phyloP scores from a whole-genome alignment of 176 grass and related monocot species.

The Aegilops longissima region DNA sequence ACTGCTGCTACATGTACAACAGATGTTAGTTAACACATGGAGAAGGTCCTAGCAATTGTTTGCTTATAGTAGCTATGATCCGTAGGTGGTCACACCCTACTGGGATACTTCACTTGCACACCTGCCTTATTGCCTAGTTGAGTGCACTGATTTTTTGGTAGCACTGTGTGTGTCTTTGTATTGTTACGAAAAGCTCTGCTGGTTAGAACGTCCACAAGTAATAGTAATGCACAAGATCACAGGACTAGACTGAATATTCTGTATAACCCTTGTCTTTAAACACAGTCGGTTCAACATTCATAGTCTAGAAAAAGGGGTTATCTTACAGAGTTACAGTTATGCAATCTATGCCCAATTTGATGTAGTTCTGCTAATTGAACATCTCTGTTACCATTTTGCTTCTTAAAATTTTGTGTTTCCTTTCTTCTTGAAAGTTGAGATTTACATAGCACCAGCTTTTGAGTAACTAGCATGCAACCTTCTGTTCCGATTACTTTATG shows the following conservation, averaged over 20 bases:
- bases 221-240: background rate
- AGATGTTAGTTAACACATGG: background rate
- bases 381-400: background rate
- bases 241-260: slow-evolving; percentile 3
- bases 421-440: background rate
- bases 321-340: background rate
- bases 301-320: background rate
- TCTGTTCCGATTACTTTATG: background rate
- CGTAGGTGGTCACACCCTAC: background rate
- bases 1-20: background rate
- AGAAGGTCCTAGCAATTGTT: background rate
- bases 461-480: background rate
- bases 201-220: background rate
- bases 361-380: slow-evolving; percentile 1
- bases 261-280: background rate
- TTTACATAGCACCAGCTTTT: background rate
- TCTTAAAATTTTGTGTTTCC: background rate
- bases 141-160: background rate
- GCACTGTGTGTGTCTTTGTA: background rate
- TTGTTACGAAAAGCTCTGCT: background rate
- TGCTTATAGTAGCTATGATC: background rate
- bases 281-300: background rate
- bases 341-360: background rate
- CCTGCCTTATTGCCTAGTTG: background rate
- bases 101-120: background rate